Percentiles rank a stretch among this genome's conserved stretches.
These are phyloP conservation scores for Russula griseocarnosa DNA, from an alignment of 768 basidiomycete species.

Conservation along the genomic window DNA sequence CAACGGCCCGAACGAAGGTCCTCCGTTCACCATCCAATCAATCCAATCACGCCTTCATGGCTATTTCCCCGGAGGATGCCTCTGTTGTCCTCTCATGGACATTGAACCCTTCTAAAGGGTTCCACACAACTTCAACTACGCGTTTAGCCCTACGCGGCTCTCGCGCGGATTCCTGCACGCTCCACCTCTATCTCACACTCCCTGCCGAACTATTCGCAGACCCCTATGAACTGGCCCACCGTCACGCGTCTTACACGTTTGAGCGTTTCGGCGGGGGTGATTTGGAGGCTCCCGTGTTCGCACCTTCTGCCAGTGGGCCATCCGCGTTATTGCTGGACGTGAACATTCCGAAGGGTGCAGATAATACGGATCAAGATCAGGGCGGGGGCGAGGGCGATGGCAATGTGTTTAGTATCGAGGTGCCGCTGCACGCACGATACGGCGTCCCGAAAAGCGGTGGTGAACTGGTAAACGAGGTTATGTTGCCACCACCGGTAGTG, in stretches of 20 bases:
- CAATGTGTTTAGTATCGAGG: background rate
- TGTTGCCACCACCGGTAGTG: slow-evolving; percentile 6
- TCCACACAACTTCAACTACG: slow-evolving; percentile 17
- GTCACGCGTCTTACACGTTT: slow-evolving; percentile 10
- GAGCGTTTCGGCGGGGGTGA: slow-evolving; percentile 22
- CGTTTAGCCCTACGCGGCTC: background rate
- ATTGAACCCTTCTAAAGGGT: slow-evolving; percentile 3
- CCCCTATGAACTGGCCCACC: slow-evolving; percentile 10
- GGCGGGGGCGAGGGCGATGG: too few relatives aligned
- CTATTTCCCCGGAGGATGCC: background rate
- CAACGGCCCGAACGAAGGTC: too few relatives aligned
- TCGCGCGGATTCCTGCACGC: background rate
- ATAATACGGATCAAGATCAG: too few relatives aligned
- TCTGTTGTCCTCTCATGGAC: slow-evolving; percentile 7
- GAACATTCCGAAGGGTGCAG: slow-evolving; percentile 1
- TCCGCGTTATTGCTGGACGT: slow-evolving; percentile 14
- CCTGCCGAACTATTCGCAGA: slow-evolving; percentile 16
- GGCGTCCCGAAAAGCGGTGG: slow-evolving; percentile 5
- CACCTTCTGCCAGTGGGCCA: background rate
- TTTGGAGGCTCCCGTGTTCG: slow-evolving; percentile 16
- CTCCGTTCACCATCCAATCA: background rate
- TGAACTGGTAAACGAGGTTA: slow-evolving; percentile 10
- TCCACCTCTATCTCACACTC: slow-evolving; percentile 15
- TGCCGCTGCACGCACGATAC: slow-evolving; percentile 20
- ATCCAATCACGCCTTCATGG: background rate